Evolutionary conservation across 495 filamentous ascomycete genomes (phyloP), one percentile per base, ranked within the genome.

Genomic region (Durotheca rogersii): DNA sequence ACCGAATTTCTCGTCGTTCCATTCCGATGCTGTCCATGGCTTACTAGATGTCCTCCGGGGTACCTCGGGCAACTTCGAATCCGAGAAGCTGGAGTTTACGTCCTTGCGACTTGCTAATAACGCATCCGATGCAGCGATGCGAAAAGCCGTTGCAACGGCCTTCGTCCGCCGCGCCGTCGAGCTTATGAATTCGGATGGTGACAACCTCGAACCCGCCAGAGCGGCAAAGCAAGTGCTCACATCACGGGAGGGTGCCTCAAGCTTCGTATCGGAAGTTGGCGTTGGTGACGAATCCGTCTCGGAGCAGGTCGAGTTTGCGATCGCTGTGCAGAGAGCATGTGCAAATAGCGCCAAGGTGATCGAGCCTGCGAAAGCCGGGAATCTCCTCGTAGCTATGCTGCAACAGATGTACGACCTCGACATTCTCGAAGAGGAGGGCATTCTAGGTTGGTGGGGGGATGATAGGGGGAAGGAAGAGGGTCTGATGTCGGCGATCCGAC

Each of bases 81-180:
- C 86, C 7, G 89, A 93, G 6, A 85, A 88, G 57, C 76, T 97
- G 7, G 93, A 99, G 65, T 84, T 99, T 32, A 93, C 86, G 71
- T 85, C 87, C 57, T 78, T 96, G 27, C 83, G 91, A 4, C 87
- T 99, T 71, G 86, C 82, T 16, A 86, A 85, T 52, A 90, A 99
- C 62, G 94, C 93, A 4, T 88, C 86, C 1, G 91, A 95, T 55
- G 77, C 84, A 58, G 84, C 90, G 66, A 87, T 96, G 51, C 88
- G 92, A 17, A 86, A 85, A 3, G 89, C 93, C 3, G 82, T 96
- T 19, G 88, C 86, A 5, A 81, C 83, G 15, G 88, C 90, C 0
- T 91, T 97, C 63, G 86, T 88, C 64, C 87, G 86, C 54, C 85
- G 87, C 31, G 84, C 93, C 27, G 74, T 83, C 1, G 83, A 89